These are phyloP conservation scores for Dictyostelium capitatum DNA, from an alignment of 78 protist species.

Conservation along the genomic window DNA sequence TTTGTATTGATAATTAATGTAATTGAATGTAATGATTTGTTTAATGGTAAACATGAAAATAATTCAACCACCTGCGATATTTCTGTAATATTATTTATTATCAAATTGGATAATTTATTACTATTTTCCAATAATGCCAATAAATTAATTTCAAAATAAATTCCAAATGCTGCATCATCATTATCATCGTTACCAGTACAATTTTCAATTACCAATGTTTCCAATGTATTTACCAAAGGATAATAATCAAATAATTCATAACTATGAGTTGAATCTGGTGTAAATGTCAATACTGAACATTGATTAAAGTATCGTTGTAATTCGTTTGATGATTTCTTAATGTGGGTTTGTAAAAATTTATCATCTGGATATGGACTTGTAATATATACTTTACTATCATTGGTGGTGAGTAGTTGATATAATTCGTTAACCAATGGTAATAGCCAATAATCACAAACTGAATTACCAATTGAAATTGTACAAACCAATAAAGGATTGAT, in stretches of 20 bases:
- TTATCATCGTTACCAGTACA: neutral
- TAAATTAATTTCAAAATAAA: neutral
- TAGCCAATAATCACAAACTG: neutral
- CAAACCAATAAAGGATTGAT: too few relatives aligned
- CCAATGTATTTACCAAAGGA: neutral
- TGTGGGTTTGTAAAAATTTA: neutral
- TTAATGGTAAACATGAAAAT: conserved; percentile 14
- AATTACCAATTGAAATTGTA: neutral
- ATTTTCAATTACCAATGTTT: neutral
- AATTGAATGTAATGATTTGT: neutral
- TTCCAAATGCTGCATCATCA: neutral
- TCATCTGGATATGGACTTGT: neutral
- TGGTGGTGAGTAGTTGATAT: neutral
- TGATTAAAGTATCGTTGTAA: neutral
- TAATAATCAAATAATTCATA: conserved; percentile 9
- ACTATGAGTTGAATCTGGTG: neutral
- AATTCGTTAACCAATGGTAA: neutral
- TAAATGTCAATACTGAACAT: neutral
- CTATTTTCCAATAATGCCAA: neutral
- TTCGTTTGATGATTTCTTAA: neutral
- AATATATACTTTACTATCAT: neutral
- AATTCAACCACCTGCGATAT: neutral
- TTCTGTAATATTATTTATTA: neutral
- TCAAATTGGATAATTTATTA: neutral
- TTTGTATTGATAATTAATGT: neutral